Percentiles rank a stretch among this genome's conserved stretches.
Evolutionary conservation across 192 early-diverging fungal genomes (phyloP).

Genomic region (Chytriomyces confervae): DNA sequence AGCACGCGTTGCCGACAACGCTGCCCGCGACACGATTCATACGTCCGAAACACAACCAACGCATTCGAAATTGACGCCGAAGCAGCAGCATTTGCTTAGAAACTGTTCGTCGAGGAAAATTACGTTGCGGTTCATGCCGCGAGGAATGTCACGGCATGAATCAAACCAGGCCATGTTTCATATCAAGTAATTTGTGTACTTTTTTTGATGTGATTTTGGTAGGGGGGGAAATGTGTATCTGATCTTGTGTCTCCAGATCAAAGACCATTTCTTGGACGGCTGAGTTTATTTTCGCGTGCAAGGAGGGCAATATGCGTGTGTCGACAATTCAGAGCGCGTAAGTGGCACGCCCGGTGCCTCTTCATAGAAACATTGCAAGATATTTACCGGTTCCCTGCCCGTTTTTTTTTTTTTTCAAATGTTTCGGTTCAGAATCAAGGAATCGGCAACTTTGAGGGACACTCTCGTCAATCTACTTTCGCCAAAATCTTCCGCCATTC

Average conservation of each 20-base stretch:
- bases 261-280: constrained; percentile 5
- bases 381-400: neutral
- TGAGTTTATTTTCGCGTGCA: neutral
- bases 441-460: neutral
- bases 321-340: neutral
- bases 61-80: neutral
- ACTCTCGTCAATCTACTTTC: neutral
- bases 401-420: no score
- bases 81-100: neutral
- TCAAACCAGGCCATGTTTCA: neutral
- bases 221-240: no score
- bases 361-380: neutral
- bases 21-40: constrained; percentile 7
- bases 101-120: neutral
- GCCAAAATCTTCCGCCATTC: neutral
- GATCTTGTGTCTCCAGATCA: neutral
- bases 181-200: no score
- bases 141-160: constrained; percentile 4
- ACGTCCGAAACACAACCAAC: neutral
- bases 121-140: neutral
- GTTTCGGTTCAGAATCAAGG: neutral
- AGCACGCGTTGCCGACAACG: neutral
- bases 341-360: neutral
- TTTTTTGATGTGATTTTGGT: no score
- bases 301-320: no score